phyloP scores from a whole-genome alignment of 768 basidiomycete species.

The Kwoniella pini region DNA sequence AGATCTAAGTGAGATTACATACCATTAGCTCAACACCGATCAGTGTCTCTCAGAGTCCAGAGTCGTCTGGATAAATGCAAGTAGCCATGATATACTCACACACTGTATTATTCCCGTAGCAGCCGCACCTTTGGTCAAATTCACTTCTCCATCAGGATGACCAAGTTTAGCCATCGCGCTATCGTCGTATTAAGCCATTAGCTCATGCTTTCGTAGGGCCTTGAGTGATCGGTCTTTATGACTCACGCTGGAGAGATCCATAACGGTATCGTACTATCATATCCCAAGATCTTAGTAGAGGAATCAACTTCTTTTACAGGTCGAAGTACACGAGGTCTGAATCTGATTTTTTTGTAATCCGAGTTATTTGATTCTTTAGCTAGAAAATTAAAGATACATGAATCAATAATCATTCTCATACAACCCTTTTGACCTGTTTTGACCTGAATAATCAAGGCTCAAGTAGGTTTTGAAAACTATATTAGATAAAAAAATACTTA shows the following conservation, averaged over 20 bases:
- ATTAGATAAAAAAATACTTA: constrained; percentile 11
- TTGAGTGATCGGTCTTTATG: too few relatives aligned
- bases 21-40: too few relatives aligned
- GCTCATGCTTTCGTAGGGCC: too few relatives aligned
- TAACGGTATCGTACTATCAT: constrained; percentile 70
- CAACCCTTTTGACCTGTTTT: too few relatives aligned
- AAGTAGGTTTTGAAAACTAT: neutral
- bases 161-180: constrained; percentile 61
- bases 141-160: constrained; percentile 81
- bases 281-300: constrained; percentile 61
- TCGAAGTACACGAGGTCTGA: constrained; percentile 69
- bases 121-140: constrained; percentile 71
- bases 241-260: constrained; percentile 71
- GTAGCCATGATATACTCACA: constrained; percentile 42
- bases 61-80: neutral
- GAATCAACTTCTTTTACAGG: constrained; percentile 51
- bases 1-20: too few relatives aligned
- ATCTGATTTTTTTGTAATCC: constrained; percentile 82
- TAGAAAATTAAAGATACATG: neutral
- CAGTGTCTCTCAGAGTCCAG: too few relatives aligned
- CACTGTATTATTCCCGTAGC: constrained; percentile 70
- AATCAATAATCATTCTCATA: too few relatives aligned
- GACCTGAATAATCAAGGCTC: too few relatives aligned
- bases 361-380: constrained; percentile 40
- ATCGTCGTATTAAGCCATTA: too few relatives aligned